These are phyloP conservation scores for Sphagnum magellanicum DNA, from an alignment of 228 moss, liverwort and hornwort species.

Conservation along the genomic window DNA sequence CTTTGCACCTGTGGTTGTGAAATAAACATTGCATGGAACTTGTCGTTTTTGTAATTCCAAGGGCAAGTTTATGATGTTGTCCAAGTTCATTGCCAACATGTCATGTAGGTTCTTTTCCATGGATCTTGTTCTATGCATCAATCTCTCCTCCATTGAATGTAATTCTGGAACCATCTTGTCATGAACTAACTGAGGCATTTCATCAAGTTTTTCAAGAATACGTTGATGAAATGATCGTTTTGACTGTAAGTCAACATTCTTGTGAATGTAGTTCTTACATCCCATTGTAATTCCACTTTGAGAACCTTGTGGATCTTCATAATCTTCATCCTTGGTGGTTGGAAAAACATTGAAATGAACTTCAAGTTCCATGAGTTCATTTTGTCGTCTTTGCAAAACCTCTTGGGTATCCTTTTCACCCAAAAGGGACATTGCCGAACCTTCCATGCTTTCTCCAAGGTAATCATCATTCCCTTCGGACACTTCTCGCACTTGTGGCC, in stretches of 20 bases:
- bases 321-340: not conserved
- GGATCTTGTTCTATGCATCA: not conserved
- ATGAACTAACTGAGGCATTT: not conserved
- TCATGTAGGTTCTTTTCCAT: not conserved
- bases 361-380: not conserved
- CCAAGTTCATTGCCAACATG: not conserved
- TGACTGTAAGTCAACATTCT: not conserved
- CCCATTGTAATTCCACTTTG: not conserved
- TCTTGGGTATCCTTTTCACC: not conserved
- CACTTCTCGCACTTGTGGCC: not conserved
- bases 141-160: not conserved
- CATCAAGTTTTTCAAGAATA: not conserved
- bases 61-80: constrained; percentile 3
- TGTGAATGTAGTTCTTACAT: not conserved
- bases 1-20: not conserved
- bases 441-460: not conserved
- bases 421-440: not conserved
- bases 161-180: not conserved
- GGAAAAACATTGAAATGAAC: not conserved
- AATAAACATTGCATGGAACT: not conserved
- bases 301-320: not conserved
- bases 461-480: not conserved
- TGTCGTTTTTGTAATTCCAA: not conserved
- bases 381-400: not conserved
- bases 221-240: not conserved